These are phyloP conservation scores for Moesziomyces sp. DNA, from an alignment of 1,284 basidiomycete genomes.

Conservation along the genomic window DNA sequence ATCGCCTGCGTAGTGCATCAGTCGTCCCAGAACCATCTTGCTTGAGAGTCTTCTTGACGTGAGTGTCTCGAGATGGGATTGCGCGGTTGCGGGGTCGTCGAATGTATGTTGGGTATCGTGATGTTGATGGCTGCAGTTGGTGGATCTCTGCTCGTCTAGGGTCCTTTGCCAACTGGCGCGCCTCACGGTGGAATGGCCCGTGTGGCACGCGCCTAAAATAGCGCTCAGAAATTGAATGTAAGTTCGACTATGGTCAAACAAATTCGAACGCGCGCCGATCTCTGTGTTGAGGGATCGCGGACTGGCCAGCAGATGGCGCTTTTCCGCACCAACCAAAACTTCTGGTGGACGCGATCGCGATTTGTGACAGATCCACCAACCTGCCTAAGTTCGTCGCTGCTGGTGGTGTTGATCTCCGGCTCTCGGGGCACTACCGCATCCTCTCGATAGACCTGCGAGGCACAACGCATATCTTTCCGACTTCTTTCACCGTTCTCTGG, in stretches of 20 bases:
- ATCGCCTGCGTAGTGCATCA: conserved; percentile 86
- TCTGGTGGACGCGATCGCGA: conserved; percentile 1
- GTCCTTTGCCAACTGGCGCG: background rate
- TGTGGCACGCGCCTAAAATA: conserved; percentile 4
- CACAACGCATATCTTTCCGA: background rate
- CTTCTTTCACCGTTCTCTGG: background rate
- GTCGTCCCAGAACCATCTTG: conserved; percentile 72
- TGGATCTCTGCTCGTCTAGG: background rate
- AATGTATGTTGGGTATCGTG: background rate
- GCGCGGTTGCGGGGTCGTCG: background rate
- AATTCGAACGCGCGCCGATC: background rate
- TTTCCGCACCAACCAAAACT: conserved; percentile 6
- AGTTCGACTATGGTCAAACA: background rate
- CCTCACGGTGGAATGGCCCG: conserved; percentile 13
- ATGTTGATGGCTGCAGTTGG: background rate
- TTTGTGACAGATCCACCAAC: background rate
- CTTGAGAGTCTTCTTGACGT: background rate
- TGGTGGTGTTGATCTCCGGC: background rate
- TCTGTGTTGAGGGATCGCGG: background rate
- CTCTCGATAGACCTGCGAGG: no score
- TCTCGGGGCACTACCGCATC: no score
- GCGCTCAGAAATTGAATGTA: background rate
- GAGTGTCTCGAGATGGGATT: no score
- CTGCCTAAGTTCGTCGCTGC: background rate
- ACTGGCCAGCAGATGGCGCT: background rate